Base-by-base conservation (phyloP, 2,329 filamentous ascomycete species). In the Penicillium freii region DNA sequence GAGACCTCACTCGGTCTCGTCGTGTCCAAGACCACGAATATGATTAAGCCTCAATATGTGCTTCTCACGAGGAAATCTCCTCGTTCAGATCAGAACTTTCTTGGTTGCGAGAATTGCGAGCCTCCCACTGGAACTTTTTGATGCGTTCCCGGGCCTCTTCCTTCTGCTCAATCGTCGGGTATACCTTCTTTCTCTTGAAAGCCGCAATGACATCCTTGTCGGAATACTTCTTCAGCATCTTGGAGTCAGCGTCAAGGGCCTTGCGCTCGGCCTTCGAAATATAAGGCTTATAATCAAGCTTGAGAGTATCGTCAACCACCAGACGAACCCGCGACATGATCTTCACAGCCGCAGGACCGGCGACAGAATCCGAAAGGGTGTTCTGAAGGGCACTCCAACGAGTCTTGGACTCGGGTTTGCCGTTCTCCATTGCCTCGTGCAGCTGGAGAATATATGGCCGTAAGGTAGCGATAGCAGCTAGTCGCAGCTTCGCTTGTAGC, bases 251-350 rank as follows among this genome's bases (percentile, higher is more conserved):
- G 33, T 64, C n/a, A 17, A 73, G 56, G 7, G 54, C 34, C 33
- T 67, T 54, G 21, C 65, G 65, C 38, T 66, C 65, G 1, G 59
- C 55, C 39, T 72, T 69, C 7, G 69, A 54, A 9, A 73, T 53
- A 1, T 61, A 60, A 23, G 57, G 29, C 29, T 62, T 56, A 25
- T 65, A 65, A 13, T 63, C 64, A 29, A 63, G 51, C 23, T 70
- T 68, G 40, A 74, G 61, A 4, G 73, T 61, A 19, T 71, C 70
- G n/a, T 76, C 73, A n/a, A 74, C 60, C 51, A 78, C 52, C 39
- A 68, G 66, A 39, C 70, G 67, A 23, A 71, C 67, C 21, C 69
- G 65, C 19, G 58, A 55, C 50, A 71, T 54, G 60, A 67, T 53
- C 57, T 65, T 64, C 15, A 66, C 56, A 23, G 65, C 64, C 9